Evolutionary conservation across 345 rosid genomes (phyloP).

Genomic region (Populus deltoides): DNA sequence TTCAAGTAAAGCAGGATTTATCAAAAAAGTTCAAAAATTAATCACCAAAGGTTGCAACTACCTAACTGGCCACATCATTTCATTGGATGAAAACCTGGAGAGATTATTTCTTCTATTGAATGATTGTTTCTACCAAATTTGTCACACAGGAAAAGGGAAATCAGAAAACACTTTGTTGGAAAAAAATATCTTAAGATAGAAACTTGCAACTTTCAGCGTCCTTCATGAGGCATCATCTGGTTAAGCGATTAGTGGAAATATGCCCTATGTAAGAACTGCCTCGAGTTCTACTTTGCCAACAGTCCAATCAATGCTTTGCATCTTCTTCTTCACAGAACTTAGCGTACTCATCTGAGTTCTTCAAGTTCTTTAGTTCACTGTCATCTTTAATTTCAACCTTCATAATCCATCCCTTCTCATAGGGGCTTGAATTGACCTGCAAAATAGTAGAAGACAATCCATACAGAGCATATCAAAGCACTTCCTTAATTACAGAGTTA

Average conservation of each 20-base stretch:
- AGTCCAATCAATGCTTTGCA: slow-evolving; percentile 56
- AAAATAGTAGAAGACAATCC: neutral
- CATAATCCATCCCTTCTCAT: slow-evolving; percentile 79
- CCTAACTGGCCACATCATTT: neutral
- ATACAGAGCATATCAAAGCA: neutral
- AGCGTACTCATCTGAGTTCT: slow-evolving; percentile 70
- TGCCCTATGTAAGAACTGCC: neutral
- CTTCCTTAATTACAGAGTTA: neutral
- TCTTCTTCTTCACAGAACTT: slow-evolving; percentile 98
- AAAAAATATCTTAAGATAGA: neutral
- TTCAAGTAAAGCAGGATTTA: neutral
- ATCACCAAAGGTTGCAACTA: neutral
- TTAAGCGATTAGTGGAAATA: neutral
- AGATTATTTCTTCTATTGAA: slow-evolving; percentile 1
- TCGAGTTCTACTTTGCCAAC: neutral
- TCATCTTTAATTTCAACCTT: slow-evolving; percentile 61
- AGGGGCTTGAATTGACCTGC: slow-evolving; percentile 84
- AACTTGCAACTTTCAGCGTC: neutral
- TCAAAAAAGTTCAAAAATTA: neutral
- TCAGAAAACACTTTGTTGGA: neutral
- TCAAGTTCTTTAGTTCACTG: slow-evolving; percentile 62
- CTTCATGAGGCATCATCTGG: neutral
- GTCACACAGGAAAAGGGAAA: slow-evolving; percentile 2
- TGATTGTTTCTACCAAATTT: neutral
- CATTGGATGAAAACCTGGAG: neutral